Percentiles rank a stretch among this genome's conserved stretches.
Evolutionary conservation across 2,329 filamentous ascomycete genomes (phyloP).

Genomic region (Bipolaris victoriae): DNA sequence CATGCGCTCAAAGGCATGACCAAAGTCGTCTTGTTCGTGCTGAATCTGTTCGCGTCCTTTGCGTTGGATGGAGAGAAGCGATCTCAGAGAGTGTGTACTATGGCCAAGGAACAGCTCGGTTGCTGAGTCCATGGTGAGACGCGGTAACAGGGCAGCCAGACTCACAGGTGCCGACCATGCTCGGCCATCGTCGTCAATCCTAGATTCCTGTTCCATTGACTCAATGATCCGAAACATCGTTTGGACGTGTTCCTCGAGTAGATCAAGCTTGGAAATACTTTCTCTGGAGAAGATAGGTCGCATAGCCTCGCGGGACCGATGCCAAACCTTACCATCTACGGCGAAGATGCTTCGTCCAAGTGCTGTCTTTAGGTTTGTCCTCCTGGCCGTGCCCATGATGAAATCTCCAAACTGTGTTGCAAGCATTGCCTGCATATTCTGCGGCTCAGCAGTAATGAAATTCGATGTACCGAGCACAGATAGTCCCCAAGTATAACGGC

Average conservation of each 20-base stretch:
- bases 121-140: constrained; percentile 12
- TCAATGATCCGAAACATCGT: constrained; percentile 2
- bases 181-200: neutral
- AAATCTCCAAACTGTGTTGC: constrained; percentile 12
- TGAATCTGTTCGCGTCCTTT: neutral
- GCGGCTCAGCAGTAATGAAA: constrained; percentile 8
- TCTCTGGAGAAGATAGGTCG: constrained; percentile 11
- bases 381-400: constrained; percentile 8
- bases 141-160: constrained; percentile 4
- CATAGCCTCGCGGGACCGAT: constrained; percentile 10
- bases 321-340: constrained; percentile 11
- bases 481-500: constrained; percentile 6
- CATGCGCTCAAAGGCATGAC: constrained; percentile 12
- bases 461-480: constrained; percentile 8
- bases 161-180: constrained; percentile 7
- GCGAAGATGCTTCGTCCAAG: constrained; percentile 16
- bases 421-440: constrained; percentile 12
- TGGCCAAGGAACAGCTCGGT: constrained; percentile 7
- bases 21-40: neutral
- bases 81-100: constrained; percentile 3
- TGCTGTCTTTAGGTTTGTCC: constrained; percentile 7
- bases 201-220: neutral
- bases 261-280: constrained; percentile 3
- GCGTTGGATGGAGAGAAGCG: neutral
- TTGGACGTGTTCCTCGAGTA: constrained; percentile 7